A percentile compares a stretch with the other conserved stretches of the same genome.
These are phyloP conservation scores for Gossypium turneri DNA, from an alignment of 345 rosid species.

Conservation along the genomic window DNA sequence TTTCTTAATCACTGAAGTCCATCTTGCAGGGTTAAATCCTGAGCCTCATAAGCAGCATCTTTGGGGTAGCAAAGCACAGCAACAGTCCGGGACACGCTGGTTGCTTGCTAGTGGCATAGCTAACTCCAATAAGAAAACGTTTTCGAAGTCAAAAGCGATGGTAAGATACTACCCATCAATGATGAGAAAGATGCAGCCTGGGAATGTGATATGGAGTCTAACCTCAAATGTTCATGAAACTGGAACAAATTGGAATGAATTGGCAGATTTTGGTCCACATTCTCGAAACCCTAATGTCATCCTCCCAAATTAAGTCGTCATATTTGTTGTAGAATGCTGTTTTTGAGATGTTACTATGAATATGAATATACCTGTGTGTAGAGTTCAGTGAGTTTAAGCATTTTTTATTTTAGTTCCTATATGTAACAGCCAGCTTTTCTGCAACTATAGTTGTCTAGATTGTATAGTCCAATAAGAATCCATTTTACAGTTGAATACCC, in stretches of 20 bases:
- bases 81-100: slow-evolving; percentile 61
- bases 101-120: slow-evolving; percentile 52
- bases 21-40: slow-evolving; percentile 55
- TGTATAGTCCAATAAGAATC: slow-evolving; percentile 9
- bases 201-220: slow-evolving; percentile 65
- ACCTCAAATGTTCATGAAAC: slow-evolving; percentile 24
- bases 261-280: slow-evolving; percentile 27
- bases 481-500: background rate
- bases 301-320: slow-evolving; percentile 30
- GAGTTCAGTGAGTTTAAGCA: background rate
- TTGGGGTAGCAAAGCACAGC: slow-evolving; percentile 51
- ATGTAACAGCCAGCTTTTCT: background rate
- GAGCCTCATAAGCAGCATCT: slow-evolving; percentile 34
- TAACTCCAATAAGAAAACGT: slow-evolving; percentile 34
- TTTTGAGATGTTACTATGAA: background rate
- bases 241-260: slow-evolving; percentile 29
- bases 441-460: background rate
- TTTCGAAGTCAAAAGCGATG: slow-evolving; percentile 40
- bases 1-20: slow-evolving; percentile 46
- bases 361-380: background rate
- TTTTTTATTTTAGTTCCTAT: background rate
- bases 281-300: slow-evolving; percentile 52
- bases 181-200: slow-evolving; percentile 20
- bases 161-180: slow-evolving; percentile 28
- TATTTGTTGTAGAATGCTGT: slow-evolving; percentile 4